These are phyloP conservation scores for Elsinoe fawcettii DNA, from an alignment of 2,329 filamentous ascomycete genomes.

Conservation along the genomic window DNA sequence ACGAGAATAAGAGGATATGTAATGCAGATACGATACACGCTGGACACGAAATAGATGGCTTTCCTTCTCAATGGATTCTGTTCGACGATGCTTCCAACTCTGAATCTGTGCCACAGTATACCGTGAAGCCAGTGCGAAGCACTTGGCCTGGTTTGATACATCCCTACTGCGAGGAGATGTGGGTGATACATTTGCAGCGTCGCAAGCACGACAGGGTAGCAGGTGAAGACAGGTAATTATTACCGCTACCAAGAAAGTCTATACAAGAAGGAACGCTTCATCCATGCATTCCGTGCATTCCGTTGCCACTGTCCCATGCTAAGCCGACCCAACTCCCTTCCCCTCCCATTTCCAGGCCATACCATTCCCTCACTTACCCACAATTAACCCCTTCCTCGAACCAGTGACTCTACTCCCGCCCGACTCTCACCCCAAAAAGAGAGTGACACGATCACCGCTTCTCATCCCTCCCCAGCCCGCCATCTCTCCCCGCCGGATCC, in stretches of 20 bases:
- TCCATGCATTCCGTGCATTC: neutral
- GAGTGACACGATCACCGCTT: constrained; percentile 19
- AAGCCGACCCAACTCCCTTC: too few relatives aligned
- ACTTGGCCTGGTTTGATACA: too few relatives aligned
- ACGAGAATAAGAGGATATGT: neutral
- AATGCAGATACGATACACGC: neutral
- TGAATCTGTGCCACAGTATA: too few relatives aligned
- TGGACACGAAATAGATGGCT: neutral
- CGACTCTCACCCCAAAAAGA: too few relatives aligned
- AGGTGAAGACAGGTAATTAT: neutral
- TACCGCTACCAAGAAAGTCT: neutral
- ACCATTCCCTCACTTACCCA: too few relatives aligned
- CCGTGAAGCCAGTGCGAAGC: too few relatives aligned
- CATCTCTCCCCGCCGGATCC: constrained; percentile 19
- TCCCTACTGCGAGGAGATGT: too few relatives aligned
- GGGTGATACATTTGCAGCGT: too few relatives aligned
- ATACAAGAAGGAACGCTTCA: constrained; percentile 1
- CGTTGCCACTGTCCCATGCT: neutral
- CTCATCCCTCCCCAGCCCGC: constrained; percentile 23
- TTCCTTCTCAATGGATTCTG: neutral
- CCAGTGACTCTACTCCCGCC: too few relatives aligned
- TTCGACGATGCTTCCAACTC: neutral
- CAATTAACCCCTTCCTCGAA: too few relatives aligned
- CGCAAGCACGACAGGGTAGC: neutral
- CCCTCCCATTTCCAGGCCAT: neutral